Percentiles rank a stretch among this genome's conserved stretches.
phyloP scores from a whole-genome alignment of 1,284 basidiomycete species.

The Sanghuangporus sanghuang region DNA sequence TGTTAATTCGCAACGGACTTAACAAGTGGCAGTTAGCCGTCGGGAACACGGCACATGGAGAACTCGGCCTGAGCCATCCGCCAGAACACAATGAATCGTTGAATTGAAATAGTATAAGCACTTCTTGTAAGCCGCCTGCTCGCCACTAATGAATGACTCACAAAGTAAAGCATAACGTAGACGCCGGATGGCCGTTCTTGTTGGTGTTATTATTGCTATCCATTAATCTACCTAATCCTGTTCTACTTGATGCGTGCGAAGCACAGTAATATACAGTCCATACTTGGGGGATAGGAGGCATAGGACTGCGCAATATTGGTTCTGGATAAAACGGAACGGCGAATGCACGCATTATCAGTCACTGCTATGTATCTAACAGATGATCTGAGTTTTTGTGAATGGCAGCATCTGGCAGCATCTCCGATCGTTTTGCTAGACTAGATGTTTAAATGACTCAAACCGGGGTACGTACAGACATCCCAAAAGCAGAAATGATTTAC shows the following conservation, averaged over 20 bases:
- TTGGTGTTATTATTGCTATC: not conserved
- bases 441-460: not conserved
- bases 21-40: no score
- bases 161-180: not conserved
- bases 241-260: not conserved
- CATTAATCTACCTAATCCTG: not conserved
- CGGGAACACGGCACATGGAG: no score
- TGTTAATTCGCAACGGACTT: no score
- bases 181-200: not conserved
- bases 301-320: not conserved
- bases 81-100: no score
- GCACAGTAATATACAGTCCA: not conserved
- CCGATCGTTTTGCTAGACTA: no score
- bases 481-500: not conserved
- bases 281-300: no score
- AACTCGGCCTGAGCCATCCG: no score
- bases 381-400: no score
- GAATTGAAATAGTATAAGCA: not conserved
- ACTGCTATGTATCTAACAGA: no score
- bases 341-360: no score
- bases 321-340: not conserved
- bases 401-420: no score
- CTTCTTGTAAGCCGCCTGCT: not conserved
- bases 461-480: not conserved
- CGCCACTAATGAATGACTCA: not conserved